Base-by-base conservation (phyloP, 768 basidiomycete genomes). In the Phaffia tasmanica region DNA sequence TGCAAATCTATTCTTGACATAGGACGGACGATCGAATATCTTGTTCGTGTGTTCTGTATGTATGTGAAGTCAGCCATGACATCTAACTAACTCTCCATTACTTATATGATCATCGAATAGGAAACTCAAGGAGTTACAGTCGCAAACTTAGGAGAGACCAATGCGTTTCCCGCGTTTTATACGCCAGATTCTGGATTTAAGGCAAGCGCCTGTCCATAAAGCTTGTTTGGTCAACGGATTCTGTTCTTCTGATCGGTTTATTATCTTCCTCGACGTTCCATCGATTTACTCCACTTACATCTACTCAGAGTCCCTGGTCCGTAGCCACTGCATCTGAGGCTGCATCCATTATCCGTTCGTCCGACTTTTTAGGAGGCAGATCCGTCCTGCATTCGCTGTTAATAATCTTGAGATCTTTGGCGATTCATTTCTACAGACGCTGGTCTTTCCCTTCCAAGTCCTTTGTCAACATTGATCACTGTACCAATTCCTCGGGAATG, bases 91-190 rank as follows among this genome's bases (percentile, higher is more conserved):
- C 1, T 29, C 50, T 19, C 30, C 61, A 60, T 60, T 49, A 9
- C 11, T 70, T 88, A 87, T 74, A 81, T 89, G 65, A 88, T 85
- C 0, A 16, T 23, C 14, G 16, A 2, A 30, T 70, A 94, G 91
- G 94, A 98, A 83, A 93, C 93, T 0, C 83, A 93, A 48, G 94
- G 94, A 2, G 90, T 97, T 16, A 89, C 90, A 1, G 92, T 95
- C 1, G 75, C 93, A 4, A 83, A 89, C 0, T 93, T 88, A 71
- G 84, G 84, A 0, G 72, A 81, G 55, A 84, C 85, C 0, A 79
- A 81, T 21, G 88, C 92, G 71, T 98, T 98, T 71, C 95, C 95
- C 1, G 95, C 93, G 0, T 99, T 99, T 78, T 99, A 91, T 75
- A 83, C 84, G 16, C 86, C 87, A 21, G 79, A 79, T 60, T 92